Conservation (phyloP, 306 rosid species). For the Pyrus communis region DNA sequence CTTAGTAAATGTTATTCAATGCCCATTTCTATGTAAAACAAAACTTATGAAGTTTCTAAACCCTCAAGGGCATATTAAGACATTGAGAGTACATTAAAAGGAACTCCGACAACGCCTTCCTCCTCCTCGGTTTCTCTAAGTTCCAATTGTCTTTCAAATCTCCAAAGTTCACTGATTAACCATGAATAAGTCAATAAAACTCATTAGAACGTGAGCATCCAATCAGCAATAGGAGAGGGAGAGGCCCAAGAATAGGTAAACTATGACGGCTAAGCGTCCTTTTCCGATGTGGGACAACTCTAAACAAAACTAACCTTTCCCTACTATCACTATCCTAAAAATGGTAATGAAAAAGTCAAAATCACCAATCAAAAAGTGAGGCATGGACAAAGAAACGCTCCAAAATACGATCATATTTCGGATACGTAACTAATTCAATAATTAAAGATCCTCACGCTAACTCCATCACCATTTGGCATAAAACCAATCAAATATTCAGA, state of each 20-base stretch:
- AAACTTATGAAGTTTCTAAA: neutral
- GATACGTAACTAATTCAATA: neutral
- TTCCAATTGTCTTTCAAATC: neutral
- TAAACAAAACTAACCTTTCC: neutral
- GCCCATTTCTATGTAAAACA: neutral
- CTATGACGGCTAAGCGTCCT: neutral
- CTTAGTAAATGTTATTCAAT: neutral
- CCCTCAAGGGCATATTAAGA: neutral
- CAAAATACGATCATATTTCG: neutral
- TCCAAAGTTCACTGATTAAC: neutral
- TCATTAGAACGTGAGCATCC: neutral
- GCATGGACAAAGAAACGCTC: neutral
- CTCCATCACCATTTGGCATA: neutral
- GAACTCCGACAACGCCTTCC: neutral
- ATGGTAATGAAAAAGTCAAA: neutral
- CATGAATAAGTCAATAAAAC: neutral
- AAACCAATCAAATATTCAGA: neutral
- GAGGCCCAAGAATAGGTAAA: neutral
- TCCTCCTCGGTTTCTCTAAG: neutral
- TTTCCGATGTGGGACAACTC: neutral
- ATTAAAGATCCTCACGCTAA: neutral
- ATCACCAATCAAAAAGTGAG: neutral
- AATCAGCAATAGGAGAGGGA: neutral
- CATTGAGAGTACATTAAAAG: neutral
- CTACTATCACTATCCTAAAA: neutral